Conservation (phyloP, 1,284 basidiomycete genomes). For the Sporisorium sorghi region DNA sequence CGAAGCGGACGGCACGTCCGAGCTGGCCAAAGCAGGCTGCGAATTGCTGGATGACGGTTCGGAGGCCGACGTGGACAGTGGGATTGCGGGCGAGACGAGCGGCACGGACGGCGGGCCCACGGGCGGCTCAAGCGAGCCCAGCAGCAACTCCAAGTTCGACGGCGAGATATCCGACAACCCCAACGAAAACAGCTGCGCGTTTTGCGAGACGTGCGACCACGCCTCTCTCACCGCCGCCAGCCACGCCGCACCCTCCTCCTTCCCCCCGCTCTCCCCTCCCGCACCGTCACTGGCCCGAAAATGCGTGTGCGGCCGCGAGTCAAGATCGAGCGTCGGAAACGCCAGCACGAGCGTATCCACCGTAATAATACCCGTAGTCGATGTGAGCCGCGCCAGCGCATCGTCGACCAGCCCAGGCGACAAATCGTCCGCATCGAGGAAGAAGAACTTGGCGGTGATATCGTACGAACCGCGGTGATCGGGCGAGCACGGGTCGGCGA, state of each 20-base stretch:
- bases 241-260: constrained; percentile 4
- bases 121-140: constrained; percentile 24
- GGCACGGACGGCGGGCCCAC: constrained; percentile 29
- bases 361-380: constrained; percentile 58
- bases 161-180: constrained; percentile 54
- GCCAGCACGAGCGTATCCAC: constrained; percentile 57
- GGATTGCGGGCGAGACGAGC: constrained; percentile 35
- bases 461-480: constrained; percentile 55
- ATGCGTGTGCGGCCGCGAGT: constrained; percentile 22
- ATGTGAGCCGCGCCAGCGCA: constrained; percentile 51
- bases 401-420: constrained; percentile 46
- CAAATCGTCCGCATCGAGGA: constrained; percentile 36
- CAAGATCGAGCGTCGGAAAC: constrained; percentile 51
- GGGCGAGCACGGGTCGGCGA: constrained; percentile 54
- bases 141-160: constrained; percentile 23
- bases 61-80: constrained; percentile 36
- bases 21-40: constrained; percentile 4
- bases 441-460: constrained; percentile 65
- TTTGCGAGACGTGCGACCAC: constrained; percentile 46
- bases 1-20: constrained; percentile 16
- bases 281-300: too few species aligned
- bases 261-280: too few species aligned
- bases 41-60: constrained; percentile 23
- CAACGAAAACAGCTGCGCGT: constrained; percentile 54
- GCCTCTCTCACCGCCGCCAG: constrained; percentile 14